phyloP scores from a whole-genome alignment of 2,329 filamentous ascomycete genomes.

The Penicillium sp. region DNA sequence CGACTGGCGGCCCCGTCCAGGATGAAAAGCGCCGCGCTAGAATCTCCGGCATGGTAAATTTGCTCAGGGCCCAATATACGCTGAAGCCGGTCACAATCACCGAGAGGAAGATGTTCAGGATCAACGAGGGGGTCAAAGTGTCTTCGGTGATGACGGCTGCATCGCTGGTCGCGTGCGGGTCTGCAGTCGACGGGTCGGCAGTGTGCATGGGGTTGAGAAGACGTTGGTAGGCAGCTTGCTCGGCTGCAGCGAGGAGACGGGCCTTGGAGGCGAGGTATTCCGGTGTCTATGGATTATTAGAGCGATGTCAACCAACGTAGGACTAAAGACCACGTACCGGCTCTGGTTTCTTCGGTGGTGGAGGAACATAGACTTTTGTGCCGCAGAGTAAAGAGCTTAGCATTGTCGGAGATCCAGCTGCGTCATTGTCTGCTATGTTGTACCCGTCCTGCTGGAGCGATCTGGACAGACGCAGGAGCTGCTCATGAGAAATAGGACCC shows the following conservation, averaged over 20 bases:
- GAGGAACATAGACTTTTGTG: constrained; percentile 66
- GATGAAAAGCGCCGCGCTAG: constrained; percentile 20
- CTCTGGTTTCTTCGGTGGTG: constrained; percentile 71
- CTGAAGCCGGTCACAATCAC: constrained; percentile 61
- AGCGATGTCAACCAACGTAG: background rate
- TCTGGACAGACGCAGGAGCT: constrained; percentile 36
- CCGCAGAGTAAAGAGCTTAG: constrained; percentile 68
- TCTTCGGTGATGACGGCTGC: constrained; percentile 22
- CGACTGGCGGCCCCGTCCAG: constrained; percentile 9
- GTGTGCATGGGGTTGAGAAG: constrained; percentile 59
- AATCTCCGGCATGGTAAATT: constrained; percentile 33
- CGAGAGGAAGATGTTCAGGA: constrained; percentile 84
- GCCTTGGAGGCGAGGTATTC: constrained; percentile 88
- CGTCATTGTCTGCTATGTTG: constrained; percentile 4
- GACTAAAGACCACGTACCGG: constrained; percentile 51
- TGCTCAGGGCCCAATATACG: constrained; percentile 41
- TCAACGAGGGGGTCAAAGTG: constrained; percentile 50
- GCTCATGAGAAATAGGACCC: constrained; percentile 40
- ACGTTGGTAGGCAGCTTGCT: constrained; percentile 72
- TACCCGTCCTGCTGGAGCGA: constrained; percentile 21
- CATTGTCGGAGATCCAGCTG: constrained; percentile 29
- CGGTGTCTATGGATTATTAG: constrained; percentile 46
- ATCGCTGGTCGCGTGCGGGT: constrained; percentile 32
- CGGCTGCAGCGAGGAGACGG: constrained; percentile 73
- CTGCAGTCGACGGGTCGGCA: constrained; percentile 42